Base-by-base conservation (phyloP, 2,329 filamentous ascomycete species). In the Tolypocladium inflatum region DNA sequence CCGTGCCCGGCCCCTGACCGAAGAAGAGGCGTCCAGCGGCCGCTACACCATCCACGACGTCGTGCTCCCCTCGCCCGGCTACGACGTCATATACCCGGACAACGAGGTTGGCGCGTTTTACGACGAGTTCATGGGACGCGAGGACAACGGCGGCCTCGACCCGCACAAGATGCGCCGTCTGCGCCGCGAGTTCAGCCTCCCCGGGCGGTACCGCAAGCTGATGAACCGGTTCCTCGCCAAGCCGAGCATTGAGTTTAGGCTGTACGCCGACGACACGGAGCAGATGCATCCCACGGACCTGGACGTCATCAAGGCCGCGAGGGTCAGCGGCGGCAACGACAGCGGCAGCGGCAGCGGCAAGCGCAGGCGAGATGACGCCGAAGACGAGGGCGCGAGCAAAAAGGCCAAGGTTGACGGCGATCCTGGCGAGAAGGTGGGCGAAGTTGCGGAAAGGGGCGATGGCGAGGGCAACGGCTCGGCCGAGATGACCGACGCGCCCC, bases 61-160 rank as follows among this genome's bases (percentile, higher is more conserved):
- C 61, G 92, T 99, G 15, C 80, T 99, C 2, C 93, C 95, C 3
- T 86, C 89, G n/a, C 94, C 94, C 0, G 94, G 94, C 21, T 97
- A 86, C 75, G 91, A 96, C 65, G 83, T 97, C 43, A 73, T 89
- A 41, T 99, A 97, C 69, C 94, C 94, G 0, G 70, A 79, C 26
- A 97, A 99, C 70, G 84, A 84, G 41, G 84, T 96, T 61, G 90
- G 88, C n/a, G 79, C 84, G 3, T 96, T 88, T 71, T 99, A 97
- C 75, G 81, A 81, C 62, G 80, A 84, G 2, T 95, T 97, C 74
- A 99, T 99, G 95, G 83, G 75, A 38, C 88, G 82, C 55, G 82
- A 88, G 54, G 81, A 84, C 61, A 92, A 94, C 61, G 93, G 93
- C 13, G 76, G 78, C 1, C 78, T 99, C 15, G 86, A 96, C 70